These are phyloP conservation scores for Cladophialophora chaetospira DNA, from an alignment of 2,329 filamentous ascomycete genomes.

Conservation along the genomic window DNA sequence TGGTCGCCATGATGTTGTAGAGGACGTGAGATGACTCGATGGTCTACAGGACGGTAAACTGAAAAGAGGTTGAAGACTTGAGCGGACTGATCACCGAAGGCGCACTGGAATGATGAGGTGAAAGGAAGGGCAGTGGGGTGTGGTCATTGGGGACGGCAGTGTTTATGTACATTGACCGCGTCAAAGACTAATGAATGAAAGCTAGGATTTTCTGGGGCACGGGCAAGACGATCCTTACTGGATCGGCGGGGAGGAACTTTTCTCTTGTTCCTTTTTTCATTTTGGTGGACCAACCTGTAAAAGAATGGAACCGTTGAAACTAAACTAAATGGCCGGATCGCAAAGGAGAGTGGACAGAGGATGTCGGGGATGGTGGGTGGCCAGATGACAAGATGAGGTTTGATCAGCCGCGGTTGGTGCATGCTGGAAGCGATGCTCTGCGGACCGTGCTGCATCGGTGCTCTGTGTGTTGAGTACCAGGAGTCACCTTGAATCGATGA, in stretches of 20 bases:
- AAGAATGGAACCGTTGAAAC: conserved; percentile 1
- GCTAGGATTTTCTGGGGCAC: conserved; percentile 8
- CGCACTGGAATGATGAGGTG: not conserved
- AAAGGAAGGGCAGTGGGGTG: not conserved
- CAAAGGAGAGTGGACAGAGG: conserved; percentile 12
- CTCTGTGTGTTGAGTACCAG: not conserved
- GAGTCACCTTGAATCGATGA: not conserved
- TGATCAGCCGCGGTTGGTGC: conserved; percentile 8
- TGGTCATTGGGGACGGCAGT: conserved; percentile 1
- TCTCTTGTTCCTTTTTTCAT: not conserved
- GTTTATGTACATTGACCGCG: conserved; percentile 19
- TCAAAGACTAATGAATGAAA: not conserved
- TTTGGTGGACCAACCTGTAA: conserved; percentile 8
- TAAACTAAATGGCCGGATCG: conserved; percentile 5
- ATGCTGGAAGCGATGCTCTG: not conserved
- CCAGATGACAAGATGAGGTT: conserved; percentile 8
- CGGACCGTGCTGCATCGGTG: not conserved
- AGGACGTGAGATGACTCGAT: not conserved
- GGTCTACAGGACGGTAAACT: not conserved
- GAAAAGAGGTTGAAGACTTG: not conserved
- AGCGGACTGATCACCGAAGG: not conserved
- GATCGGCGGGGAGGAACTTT: conserved; percentile 14
- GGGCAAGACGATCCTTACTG: conserved; percentile 1
- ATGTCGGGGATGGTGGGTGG: conserved; percentile 6
- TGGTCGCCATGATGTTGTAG: conserved; percentile 24